Evolutionary conservation across 345 rosid genomes (phyloP).

Genomic region (Sonneratia alba): DNA sequence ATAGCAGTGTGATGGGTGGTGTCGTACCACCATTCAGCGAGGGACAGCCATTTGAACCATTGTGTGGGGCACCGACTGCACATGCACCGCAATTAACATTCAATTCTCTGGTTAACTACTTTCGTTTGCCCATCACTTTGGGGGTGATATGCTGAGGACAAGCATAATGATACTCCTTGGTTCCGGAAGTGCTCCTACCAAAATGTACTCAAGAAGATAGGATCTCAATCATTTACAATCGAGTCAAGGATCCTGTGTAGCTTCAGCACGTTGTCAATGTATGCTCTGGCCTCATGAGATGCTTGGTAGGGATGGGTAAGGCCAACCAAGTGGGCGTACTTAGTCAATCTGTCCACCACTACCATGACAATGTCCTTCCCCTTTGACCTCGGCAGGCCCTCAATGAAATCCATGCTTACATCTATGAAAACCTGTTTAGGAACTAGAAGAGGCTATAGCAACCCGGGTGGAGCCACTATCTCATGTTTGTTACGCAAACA

Average conservation of each 20-base stretch:
- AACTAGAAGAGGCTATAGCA: not conserved
- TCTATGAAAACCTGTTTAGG: not conserved
- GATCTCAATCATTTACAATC: not conserved
- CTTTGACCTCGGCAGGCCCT: not conserved
- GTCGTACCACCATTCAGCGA: not conserved
- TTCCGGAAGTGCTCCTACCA: not conserved
- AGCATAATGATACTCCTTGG: not conserved
- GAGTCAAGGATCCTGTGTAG: not conserved
- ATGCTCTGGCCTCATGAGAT: not conserved
- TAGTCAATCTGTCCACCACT: conserved; percentile 7
- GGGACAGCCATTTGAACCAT: not conserved
- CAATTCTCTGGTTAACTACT: not conserved
- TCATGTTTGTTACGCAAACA: too few relatives aligned
- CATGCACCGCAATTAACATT: conserved; percentile 1
- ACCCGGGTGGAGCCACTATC: too few relatives aligned
- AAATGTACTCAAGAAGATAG: conserved; percentile 1
- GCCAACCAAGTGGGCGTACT: conserved; percentile 6
- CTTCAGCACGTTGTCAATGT: not conserved
- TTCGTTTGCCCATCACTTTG: conserved; percentile 6
- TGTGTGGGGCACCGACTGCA: not conserved
- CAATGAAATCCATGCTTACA: conserved; percentile 4
- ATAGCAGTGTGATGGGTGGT: not conserved
- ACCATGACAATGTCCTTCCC: not conserved
- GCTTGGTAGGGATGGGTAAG: not conserved
- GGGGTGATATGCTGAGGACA: conserved; percentile 7